Conservation (phyloP, 805 yeast species). For the Starmerella geochares region DNA sequence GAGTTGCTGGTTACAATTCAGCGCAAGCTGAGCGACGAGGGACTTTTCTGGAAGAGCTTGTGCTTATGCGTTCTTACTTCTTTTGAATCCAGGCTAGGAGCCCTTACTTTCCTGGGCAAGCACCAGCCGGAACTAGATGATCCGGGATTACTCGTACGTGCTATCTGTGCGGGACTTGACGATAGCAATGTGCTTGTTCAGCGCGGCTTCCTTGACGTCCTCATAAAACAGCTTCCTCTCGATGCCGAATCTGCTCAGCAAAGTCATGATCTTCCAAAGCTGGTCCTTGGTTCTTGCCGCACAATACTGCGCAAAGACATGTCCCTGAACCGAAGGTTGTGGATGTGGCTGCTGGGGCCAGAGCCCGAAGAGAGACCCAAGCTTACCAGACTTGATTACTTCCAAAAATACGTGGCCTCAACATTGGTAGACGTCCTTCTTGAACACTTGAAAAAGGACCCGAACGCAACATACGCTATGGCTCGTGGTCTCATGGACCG, state of each 20-base stretch:
- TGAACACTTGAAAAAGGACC: slow-evolving; percentile 30
- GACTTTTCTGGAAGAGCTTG: slow-evolving; percentile 78
- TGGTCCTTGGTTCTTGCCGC: slow-evolving; percentile 48
- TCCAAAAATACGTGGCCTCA: slow-evolving; percentile 46
- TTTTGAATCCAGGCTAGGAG: slow-evolving; percentile 74
- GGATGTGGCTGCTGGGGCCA: slow-evolving; percentile 91
- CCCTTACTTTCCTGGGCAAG: slow-evolving; percentile 57
- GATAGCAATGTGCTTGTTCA: slow-evolving; percentile 64
- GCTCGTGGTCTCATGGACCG: slow-evolving; percentile 72
- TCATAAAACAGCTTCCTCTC: slow-evolving; percentile 57
- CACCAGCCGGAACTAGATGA: slow-evolving; percentile 44
- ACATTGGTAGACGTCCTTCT: slow-evolving; percentile 46
- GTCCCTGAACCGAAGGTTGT: slow-evolving; percentile 86
- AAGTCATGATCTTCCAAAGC: slow-evolving; percentile 45
- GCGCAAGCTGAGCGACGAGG: slow-evolving; percentile 48
- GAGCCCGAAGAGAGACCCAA: slow-evolving; percentile 33
- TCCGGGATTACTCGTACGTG: slow-evolving; percentile 65
- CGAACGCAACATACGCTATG: slow-evolving; percentile 44
- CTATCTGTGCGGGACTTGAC: slow-evolving; percentile 58
- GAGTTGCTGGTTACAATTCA: slow-evolving; percentile 52
- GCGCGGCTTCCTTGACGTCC: slow-evolving; percentile 77
- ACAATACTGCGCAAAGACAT: slow-evolving; percentile 76
- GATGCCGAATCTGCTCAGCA: slow-evolving; percentile 43
- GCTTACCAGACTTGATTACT: slow-evolving; percentile 43
- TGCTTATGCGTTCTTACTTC: slow-evolving; percentile 67